A percentile compares a stretch with the other conserved stretches of the same genome.
Evolutionary conservation across 352 stramenopile species (phyloP).

Genomic region (Globisporangium spiculum): DNA sequence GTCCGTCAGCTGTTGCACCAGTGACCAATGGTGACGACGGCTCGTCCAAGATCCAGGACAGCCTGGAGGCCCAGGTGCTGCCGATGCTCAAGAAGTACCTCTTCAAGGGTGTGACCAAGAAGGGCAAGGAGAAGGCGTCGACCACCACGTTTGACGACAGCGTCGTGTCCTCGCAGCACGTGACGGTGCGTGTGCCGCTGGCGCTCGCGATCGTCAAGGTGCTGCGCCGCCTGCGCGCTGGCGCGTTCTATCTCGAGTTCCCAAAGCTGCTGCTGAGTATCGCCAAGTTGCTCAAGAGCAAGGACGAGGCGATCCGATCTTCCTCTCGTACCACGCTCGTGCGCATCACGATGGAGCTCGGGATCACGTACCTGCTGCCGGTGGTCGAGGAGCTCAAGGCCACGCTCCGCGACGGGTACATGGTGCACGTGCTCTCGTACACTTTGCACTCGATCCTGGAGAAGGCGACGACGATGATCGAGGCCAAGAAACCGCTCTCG

Average conservation of each 20-base stretch:
- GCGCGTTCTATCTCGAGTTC: slow-evolving; percentile 92
- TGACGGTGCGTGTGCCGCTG: slow-evolving; percentile 89
- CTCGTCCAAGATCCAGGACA: slow-evolving; percentile 71
- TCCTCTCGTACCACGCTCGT: slow-evolving; percentile 92
- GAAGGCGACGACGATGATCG: slow-evolving; percentile 63
- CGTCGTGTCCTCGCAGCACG: slow-evolving; percentile 43
- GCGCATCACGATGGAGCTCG: slow-evolving; percentile 92
- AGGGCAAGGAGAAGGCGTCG: slow-evolving; percentile 23
- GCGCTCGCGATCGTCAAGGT: slow-evolving; percentile 97
- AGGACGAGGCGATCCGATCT: slow-evolving; percentile 91
- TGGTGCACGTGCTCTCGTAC: slow-evolving; percentile 85
- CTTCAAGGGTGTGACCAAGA: slow-evolving; percentile 78
- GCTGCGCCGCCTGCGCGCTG: slow-evolving; percentile 88
- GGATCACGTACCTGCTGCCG: slow-evolving; percentile 77
- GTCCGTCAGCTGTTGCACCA: neutral
- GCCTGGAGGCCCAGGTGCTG: slow-evolving; percentile 76
- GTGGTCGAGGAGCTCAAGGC: slow-evolving; percentile 84
- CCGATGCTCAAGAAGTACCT: slow-evolving; percentile 85
- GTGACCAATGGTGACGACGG: slow-evolving; percentile 14
- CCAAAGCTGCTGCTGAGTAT: slow-evolving; percentile 93
- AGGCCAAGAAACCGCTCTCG: slow-evolving; percentile 38
- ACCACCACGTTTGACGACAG: slow-evolving; percentile 47
- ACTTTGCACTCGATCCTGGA: slow-evolving; percentile 85
- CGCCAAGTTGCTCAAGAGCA: slow-evolving; percentile 85
- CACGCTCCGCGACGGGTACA: slow-evolving; percentile 80